Base-by-base conservation (phyloP, 306 rosid species). In the Pyrus betulifolia region DNA sequence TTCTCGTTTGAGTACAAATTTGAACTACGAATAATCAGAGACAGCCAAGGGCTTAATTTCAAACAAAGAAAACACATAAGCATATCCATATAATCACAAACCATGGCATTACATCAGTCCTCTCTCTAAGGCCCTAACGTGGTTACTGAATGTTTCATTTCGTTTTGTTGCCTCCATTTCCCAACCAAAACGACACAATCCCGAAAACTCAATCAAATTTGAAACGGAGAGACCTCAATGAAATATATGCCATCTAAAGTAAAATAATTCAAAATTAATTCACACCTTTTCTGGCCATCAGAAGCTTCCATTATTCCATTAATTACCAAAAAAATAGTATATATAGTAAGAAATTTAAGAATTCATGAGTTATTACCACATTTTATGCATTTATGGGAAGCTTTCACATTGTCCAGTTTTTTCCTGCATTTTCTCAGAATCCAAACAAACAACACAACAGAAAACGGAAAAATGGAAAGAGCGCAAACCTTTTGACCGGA, bases 401-500 rank as follows among this genome's bases (percentile, higher is more conserved):
- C 7, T 66, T 66, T n/a, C 70, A 35, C 70, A 66, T 66, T 66
- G 8, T 49, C 33, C 19, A 44, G 8, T 49, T 8, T 49, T 72
- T 17, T 67, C 18, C 59, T 9, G 23, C 12, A 74, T 71, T 67
- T 71, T 38, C 74, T 52, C 51, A 14, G 42, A 22, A 78, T 28
- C 72, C 76, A 75, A 15, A 25, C 42, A 25, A 25, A 76, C 49
- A 67, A 23, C 64, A 14, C 4, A 61, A 78, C 23, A 22, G 5
- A 30, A 35, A 4, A 28, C 1, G 15, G 25, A 61, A 17, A 63
- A 58, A 21, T 14, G 8, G 13, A 9, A 17, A 17, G 30, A 45
- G 19, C 21, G 35, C 2, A 12, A 2, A 89, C 98, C 98, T 88
- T 93, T 19, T 89, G 89, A 27, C 97, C 97, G 69, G 97, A 86